Percentiles rank a stretch among this genome's conserved stretches.
These are phyloP conservation scores for Pichia sp. DNA, from an alignment of 1,139 yeast genomes.

Conservation along the genomic window DNA sequence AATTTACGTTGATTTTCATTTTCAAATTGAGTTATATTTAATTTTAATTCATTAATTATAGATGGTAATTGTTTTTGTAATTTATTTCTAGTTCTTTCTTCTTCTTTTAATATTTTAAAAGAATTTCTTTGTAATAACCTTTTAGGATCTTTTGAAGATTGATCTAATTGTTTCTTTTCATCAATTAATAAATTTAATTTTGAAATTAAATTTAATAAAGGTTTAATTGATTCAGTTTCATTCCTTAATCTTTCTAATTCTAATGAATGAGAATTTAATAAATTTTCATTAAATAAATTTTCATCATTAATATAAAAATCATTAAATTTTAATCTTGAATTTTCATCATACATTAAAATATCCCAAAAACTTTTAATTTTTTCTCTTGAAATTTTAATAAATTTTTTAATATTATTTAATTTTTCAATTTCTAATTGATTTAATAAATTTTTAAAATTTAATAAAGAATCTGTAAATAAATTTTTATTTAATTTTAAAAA, in stretches of 20 bases:
- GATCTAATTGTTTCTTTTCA: slow-evolving; percentile 59
- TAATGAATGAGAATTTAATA: slow-evolving; percentile 53
- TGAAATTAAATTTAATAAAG: slow-evolving; percentile 48
- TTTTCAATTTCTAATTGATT: slow-evolving; percentile 54
- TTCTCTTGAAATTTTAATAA: slow-evolving; percentile 55
- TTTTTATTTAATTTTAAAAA: slow-evolving; percentile 24
- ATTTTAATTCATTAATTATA: slow-evolving; percentile 46
- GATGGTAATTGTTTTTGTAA: slow-evolving; percentile 63
- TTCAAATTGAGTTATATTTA: slow-evolving; percentile 44
- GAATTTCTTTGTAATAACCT: slow-evolving; percentile 71
- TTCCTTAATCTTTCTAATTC: slow-evolving; percentile 49
- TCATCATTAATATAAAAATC: slow-evolving; percentile 35
- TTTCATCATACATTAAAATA: slow-evolving; percentile 48
- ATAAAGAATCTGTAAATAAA: slow-evolving; percentile 19
- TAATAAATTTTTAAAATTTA: slow-evolving; percentile 45
- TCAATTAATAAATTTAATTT: slow-evolving; percentile 49
- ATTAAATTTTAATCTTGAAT: slow-evolving; percentile 36
- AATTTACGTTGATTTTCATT: slow-evolving; percentile 36
- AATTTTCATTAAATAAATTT: slow-evolving; percentile 43
- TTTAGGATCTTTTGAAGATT: slow-evolving; percentile 73
- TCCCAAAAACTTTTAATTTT: slow-evolving; percentile 61
- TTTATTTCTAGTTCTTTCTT: slow-evolving; percentile 68
- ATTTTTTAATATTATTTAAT: slow-evolving; percentile 56
- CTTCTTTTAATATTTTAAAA: slow-evolving; percentile 70
- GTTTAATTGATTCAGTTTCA: slow-evolving; percentile 46